Evolutionary conservation across 129 eudicot species (phyloP).

Genomic region (Lonicera japonica): DNA sequence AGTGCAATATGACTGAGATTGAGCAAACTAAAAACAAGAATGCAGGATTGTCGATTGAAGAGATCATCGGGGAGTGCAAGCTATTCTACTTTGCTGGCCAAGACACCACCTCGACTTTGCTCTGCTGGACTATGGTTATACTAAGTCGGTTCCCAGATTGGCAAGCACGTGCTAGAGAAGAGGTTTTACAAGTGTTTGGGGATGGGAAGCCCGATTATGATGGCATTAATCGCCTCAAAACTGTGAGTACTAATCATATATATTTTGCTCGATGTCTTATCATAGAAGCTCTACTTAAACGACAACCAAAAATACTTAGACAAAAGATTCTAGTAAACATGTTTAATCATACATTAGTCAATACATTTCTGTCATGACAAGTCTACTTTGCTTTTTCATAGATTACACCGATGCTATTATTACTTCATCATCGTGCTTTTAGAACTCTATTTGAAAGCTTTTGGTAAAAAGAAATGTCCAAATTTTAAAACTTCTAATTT

Average conservation of each 20-base stretch:
- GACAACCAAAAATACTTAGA: neutral
- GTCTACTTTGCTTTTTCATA: too few species aligned
- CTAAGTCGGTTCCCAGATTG: slow-evolving; percentile 23
- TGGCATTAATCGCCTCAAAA: slow-evolving; percentile 30
- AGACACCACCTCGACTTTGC: slow-evolving; percentile 32
- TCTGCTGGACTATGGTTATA: slow-evolving; percentile 37
- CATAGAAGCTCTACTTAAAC: neutral
- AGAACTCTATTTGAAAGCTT: too few species aligned
- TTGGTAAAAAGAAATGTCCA: too few species aligned
- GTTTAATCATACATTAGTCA: neutral
- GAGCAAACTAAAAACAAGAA: slow-evolving; percentile 15
- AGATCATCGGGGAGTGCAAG: slow-evolving; percentile 37
- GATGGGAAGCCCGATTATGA: slow-evolving; percentile 20
- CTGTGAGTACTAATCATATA: slow-evolving; percentile 13
- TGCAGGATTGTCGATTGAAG: slow-evolving; percentile 22
- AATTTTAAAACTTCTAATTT: too few species aligned
- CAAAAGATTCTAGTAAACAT: neutral
- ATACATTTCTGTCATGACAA: neutral
- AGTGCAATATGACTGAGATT: slow-evolving; percentile 28
- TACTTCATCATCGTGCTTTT: too few species aligned
- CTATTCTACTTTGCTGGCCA: slow-evolving; percentile 35
- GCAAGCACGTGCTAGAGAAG: slow-evolving; percentile 37
- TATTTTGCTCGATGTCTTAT: neutral
- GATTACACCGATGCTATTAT: too few species aligned
- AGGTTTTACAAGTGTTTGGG: slow-evolving; percentile 23